phyloP scores from a whole-genome alignment of 768 basidiomycete species.

The Lentinula boryana region DNA sequence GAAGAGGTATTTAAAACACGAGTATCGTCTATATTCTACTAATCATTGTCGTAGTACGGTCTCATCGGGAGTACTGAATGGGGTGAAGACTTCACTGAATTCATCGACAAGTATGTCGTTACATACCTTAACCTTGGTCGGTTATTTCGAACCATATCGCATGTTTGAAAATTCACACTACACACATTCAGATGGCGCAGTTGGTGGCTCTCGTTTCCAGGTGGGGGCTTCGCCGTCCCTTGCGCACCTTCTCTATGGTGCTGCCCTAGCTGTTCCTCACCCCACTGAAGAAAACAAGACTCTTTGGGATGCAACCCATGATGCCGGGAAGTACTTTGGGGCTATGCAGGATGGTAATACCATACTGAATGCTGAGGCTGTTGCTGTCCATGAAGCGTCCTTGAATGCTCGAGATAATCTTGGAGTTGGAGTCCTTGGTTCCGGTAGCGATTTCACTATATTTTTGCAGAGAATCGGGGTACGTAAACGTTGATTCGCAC shows the following conservation, averaged over 20 bases:
- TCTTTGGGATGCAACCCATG: constrained; percentile 54
- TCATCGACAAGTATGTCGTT: constrained; percentile 50
- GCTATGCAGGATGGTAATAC: not conserved
- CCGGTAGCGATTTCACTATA: constrained; percentile 87
- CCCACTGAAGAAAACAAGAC: constrained; percentile 44
- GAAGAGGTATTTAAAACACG: constrained; percentile 43
- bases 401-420: constrained; percentile 24
- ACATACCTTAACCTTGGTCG: constrained; percentile 57
- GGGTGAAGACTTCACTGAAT: constrained; percentile 59
- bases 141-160: constrained; percentile 4
- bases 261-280: constrained; percentile 51
- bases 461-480: constrained; percentile 76
- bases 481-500: constrained; percentile 9
- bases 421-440: constrained; percentile 59
- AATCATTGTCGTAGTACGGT: constrained; percentile 30
- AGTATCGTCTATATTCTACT: constrained; percentile 5
- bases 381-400: constrained; percentile 29
- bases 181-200: constrained; percentile 42
- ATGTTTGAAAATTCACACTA: no score
- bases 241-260: constrained; percentile 46
- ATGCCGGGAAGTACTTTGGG: constrained; percentile 32
- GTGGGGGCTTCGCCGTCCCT: constrained; percentile 58
- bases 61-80: constrained; percentile 61
- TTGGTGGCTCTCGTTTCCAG: constrained; percentile 45
- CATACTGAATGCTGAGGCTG: constrained; percentile 31